Percentiles rank a stretch among this genome's conserved stretches.
These are phyloP conservation scores for Fraxinus paxiana DNA, from an alignment of 305 asterid species.

Conservation along the genomic window DNA sequence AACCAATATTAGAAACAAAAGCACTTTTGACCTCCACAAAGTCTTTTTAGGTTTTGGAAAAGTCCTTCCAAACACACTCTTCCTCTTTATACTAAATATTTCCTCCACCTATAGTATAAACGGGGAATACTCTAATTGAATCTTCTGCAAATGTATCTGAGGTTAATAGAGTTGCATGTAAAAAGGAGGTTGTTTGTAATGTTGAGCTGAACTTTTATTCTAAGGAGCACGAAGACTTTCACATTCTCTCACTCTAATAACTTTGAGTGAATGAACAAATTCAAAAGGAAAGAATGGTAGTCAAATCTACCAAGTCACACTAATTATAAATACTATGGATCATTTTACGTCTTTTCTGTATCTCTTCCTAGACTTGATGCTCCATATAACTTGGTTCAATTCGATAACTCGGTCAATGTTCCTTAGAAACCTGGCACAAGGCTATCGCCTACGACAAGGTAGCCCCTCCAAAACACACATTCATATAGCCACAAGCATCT, in stretches of 20 bases:
- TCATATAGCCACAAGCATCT: neutral
- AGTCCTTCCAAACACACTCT: neutral
- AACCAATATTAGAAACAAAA: neutral
- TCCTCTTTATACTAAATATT: neutral
- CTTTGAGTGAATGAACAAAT: neutral
- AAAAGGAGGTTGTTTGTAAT: neutral
- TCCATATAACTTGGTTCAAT: neutral
- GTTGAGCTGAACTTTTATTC: neutral
- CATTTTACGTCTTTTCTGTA: neutral
- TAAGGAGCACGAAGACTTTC: neutral
- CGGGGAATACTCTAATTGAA: neutral
- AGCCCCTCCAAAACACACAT: neutral
- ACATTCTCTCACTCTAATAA: neutral
- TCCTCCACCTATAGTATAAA: neutral
- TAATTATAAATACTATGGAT: neutral
- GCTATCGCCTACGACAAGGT: neutral
- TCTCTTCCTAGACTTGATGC: neutral
- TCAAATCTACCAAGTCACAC: neutral
- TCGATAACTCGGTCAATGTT: neutral
- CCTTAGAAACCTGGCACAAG: neutral
- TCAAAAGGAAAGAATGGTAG: neutral
- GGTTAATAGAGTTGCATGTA: neutral
- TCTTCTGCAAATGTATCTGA: neutral
- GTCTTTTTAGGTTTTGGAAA: neutral
- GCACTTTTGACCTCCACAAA: neutral